A percentile compares a stretch with the other conserved stretches of the same genome.
Conservation (phyloP, 2,329 filamentous ascomycete species). For the Alternaria consortialis region DNA sequence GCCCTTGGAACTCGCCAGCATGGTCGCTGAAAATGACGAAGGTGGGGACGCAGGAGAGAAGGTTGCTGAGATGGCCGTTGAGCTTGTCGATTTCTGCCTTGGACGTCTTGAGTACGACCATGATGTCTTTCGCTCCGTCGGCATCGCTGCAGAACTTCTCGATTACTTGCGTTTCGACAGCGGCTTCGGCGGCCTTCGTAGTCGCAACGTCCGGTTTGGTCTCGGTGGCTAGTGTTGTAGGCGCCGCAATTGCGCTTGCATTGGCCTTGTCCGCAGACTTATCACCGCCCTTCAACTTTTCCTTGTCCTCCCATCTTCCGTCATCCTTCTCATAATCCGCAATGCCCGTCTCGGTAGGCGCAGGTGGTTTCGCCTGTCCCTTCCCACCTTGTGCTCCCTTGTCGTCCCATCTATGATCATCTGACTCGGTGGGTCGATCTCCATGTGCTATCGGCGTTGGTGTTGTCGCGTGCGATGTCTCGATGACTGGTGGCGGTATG, state of each 20-base stretch:
- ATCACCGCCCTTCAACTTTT: slow-evolving; percentile 12
- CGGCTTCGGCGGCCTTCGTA: slow-evolving; percentile 4
- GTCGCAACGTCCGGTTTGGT: neutral
- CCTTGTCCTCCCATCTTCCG: slow-evolving; percentile 30
- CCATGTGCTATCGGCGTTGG: slow-evolving; percentile 7
- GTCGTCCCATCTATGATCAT: slow-evolving; percentile 28
- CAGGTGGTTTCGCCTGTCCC: slow-evolving; percentile 3
- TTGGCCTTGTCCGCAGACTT: neutral
- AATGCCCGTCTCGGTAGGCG: slow-evolving; percentile 16
- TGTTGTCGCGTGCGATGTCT: slow-evolving; percentile 19
- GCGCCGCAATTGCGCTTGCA: slow-evolving; percentile 6
- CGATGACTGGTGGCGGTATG: slow-evolving; percentile 28
- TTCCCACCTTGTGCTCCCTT: slow-evolving; percentile 7
- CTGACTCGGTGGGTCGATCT: slow-evolving; percentile 17
- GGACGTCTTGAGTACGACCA: slow-evolving; percentile 67
- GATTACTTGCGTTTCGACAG: slow-evolving; percentile 7
- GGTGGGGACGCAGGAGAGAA: slow-evolving; percentile 64
- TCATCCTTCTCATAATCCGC: slow-evolving; percentile 30
- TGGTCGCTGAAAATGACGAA: slow-evolving; percentile 68
- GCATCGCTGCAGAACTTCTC: slow-evolving; percentile 37
- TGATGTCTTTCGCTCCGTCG: slow-evolving; percentile 58
- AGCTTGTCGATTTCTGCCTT: slow-evolving; percentile 67
- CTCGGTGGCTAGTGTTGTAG: slow-evolving; percentile 21
- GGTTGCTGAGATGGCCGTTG: slow-evolving; percentile 63
- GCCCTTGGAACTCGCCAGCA: slow-evolving; percentile 60